These are phyloP conservation scores for Gossypium turneri DNA, from an alignment of 345 rosid species.

Conservation along the genomic window DNA sequence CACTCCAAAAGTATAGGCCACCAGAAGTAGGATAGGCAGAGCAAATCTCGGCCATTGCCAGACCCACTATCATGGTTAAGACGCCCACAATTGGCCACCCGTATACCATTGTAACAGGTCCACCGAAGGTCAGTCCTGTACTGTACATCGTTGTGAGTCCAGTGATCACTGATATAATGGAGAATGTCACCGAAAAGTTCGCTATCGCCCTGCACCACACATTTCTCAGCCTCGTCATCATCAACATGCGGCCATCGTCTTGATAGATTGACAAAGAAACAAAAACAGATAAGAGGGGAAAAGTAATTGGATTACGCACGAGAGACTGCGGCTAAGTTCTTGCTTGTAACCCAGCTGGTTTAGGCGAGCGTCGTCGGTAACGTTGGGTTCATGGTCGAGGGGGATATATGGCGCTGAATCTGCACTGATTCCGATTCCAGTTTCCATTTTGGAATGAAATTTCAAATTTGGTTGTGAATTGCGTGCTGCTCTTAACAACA, in stretches of 20 bases:
- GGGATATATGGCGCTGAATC: conserved; percentile 6
- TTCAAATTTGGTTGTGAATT: background rate
- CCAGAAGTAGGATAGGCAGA: conserved; percentile 57
- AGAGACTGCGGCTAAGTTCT: conserved; percentile 53
- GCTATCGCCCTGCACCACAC: conserved; percentile 33
- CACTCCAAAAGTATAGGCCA: conserved; percentile 61
- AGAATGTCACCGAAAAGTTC: conserved; percentile 49
- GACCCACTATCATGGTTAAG: conserved; percentile 36
- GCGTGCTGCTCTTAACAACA: background rate
- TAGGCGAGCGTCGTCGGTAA: conserved; percentile 29
- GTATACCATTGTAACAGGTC: conserved; percentile 48
- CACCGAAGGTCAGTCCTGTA: conserved; percentile 45
- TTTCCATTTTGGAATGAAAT: background rate
- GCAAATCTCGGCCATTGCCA: conserved; percentile 60
- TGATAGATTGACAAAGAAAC: background rate
- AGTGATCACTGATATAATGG: conserved; percentile 42
- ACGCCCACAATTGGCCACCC: conserved; percentile 52
- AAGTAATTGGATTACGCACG: conserved; percentile 26
- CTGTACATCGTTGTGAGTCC: conserved; percentile 47
- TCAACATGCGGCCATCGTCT: background rate
- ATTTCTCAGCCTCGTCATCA: background rate
- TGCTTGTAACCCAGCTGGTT: conserved; percentile 59
- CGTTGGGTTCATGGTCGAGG: background rate
- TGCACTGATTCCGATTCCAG: background rate
- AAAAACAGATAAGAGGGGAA: background rate